Evolutionary conservation across 164 flowering plant genomes (phyloP), one percentile per base, ranked within the genome.

Genomic region (Platanus orientalis): DNA sequence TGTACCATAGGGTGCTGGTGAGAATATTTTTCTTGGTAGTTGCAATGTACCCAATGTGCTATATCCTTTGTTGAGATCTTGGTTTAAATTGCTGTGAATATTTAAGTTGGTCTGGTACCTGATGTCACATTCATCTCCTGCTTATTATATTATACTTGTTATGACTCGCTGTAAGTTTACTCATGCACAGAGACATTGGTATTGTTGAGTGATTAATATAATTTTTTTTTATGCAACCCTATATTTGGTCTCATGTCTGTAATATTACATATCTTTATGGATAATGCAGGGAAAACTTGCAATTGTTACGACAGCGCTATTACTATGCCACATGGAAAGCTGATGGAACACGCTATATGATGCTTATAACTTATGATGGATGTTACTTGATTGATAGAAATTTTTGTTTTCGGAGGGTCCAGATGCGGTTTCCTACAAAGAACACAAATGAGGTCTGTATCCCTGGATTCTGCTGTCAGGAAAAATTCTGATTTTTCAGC

Each of bases 321-420:
- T 90, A 95, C 71, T 95, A 95, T 78, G 97, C 97, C 19, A 92
- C 99, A 40, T 95, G 97, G 97, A 95, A 95, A 79, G 96, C 97
- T 67, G 99, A 95, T 80, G 99, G 97, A 64, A 90, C 99, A 34
- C 76, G 99, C 68, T 92, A 95, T 64, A 88, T 95, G 99, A 84
- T 92, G 97, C 81, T 95, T 34, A 85, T 95, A 63, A 90, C 91
- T 10, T 59, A 73, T 67, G 90, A 95, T 84, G 97, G 97, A 2
- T 92, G 97, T 70, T 95, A 85, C 80, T 79, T 95, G 71, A 73
- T 92, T 66, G 97, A 92, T 75, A 83, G 97, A 63, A 83, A 74
- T 60, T 91, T 91, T 59, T 76, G 65, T 57, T 89, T 89, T 54
- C 87, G 96, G 32, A 88, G 99, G 72, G 96, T 94, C 62, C 99